A percentile compares a stretch with the other conserved stretches of the same genome.
These are phyloP conservation scores for Seminavis robusta DNA, from an alignment of 108 stramenopile genomes.

Conservation along the genomic window DNA sequence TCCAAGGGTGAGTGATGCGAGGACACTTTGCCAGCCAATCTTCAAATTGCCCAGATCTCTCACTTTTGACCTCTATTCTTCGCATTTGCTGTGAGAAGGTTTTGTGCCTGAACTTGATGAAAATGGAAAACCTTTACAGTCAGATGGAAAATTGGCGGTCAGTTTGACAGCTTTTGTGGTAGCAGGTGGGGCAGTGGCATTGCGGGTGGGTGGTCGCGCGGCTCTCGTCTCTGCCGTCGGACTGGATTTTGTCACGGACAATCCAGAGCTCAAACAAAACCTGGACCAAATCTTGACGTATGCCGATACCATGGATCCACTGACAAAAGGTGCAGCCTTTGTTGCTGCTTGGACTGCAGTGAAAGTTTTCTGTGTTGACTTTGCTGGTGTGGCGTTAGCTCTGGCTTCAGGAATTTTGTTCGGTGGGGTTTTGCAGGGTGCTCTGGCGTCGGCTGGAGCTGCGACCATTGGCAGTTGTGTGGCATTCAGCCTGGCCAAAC, in stretches of 20 bases:
- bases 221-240: slow-evolving; percentile 79
- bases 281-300: slow-evolving; percentile 62
- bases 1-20: no score
- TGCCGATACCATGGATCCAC: slow-evolving; percentile 53
- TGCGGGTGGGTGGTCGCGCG: slow-evolving; percentile 86
- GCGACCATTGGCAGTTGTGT: slow-evolving; percentile 86
- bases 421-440: slow-evolving; percentile 89
- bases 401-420: slow-evolving; percentile 85
- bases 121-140: slow-evolving; percentile 50
- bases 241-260: slow-evolving; percentile 78
- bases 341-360: slow-evolving; percentile 71
- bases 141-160: slow-evolving; percentile 65
- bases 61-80: no score
- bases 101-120: slow-evolving; percentile 58
- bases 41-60: no score
- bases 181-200: slow-evolving; percentile 78
- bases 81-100: no score
- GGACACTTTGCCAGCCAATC: no score
- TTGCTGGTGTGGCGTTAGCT: slow-evolving; percentile 78
- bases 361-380: slow-evolving; percentile 83
- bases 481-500: slow-evolving; percentile 66
- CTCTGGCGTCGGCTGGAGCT: slow-evolving; percentile 65
- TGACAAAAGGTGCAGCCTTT: slow-evolving; percentile 47
- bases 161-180: slow-evolving; percentile 80
- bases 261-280: slow-evolving; percentile 72